phyloP scores from a whole-genome alignment of 768 basidiomycete genomes.

The Mycena vitilis region DNA sequence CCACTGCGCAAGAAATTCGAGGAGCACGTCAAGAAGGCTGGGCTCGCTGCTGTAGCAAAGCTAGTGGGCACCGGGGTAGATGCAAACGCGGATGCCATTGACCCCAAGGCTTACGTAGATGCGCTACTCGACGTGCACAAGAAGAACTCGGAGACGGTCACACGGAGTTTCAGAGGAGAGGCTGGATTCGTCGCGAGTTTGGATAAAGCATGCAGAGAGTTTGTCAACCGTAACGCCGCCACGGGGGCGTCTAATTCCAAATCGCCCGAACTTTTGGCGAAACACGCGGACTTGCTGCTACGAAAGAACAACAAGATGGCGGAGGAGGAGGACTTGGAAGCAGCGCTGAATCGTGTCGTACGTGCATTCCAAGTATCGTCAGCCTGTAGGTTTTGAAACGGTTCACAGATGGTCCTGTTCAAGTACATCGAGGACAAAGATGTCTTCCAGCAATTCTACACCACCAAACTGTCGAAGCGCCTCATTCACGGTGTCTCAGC shows the following conservation, averaged over 20 bases:
- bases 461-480: slow-evolving; percentile 91
- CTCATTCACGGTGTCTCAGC: slow-evolving; percentile 92
- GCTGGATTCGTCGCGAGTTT: slow-evolving; percentile 93
- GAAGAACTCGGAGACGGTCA: slow-evolving; percentile 91
- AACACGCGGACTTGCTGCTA: slow-evolving; percentile 89
- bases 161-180: slow-evolving; percentile 90
- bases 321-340: slow-evolving; percentile 92
- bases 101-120: slow-evolving; percentile 95
- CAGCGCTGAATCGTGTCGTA: slow-evolving; percentile 91
- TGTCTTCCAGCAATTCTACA: slow-evolving; percentile 98
- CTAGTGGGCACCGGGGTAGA: slow-evolving; percentile 66
- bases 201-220: slow-evolving; percentile 95
- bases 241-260: slow-evolving; percentile 88
- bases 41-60: slow-evolving; percentile 83
- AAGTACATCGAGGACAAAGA: slow-evolving; percentile 99
- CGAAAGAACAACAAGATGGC: slow-evolving; percentile 96
- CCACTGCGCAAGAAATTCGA: slow-evolving; percentile 93
- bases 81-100: slow-evolving; percentile 68
- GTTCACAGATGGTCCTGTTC: slow-evolving; percentile 91
- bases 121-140: slow-evolving; percentile 90
- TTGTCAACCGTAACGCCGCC: slow-evolving; percentile 93
- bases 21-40: slow-evolving; percentile 93
- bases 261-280: slow-evolving; percentile 93
- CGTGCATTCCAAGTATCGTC: slow-evolving; percentile 45
- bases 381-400: slow-evolving; percentile 38